phyloP scores from a whole-genome alignment of 352 stramenopile species.

The Pythium guiyangense region DNA sequence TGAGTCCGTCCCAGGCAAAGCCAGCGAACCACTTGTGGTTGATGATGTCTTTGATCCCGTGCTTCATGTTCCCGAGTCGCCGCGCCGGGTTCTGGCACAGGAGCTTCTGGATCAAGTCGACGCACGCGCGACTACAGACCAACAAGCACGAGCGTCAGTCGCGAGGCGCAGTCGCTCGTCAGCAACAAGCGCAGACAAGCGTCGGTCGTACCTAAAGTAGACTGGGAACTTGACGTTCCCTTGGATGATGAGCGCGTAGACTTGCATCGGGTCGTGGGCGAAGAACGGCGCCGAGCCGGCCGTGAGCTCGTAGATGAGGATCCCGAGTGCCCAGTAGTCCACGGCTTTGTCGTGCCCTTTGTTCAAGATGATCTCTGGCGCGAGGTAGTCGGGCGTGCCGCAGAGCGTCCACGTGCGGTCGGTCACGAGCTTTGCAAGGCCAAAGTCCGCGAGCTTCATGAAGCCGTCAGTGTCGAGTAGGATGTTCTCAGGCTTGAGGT shows the following conservation, averaged over 20 bases:
- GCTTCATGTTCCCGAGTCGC: conserved; percentile 78
- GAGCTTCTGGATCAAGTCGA: conserved; percentile 88
- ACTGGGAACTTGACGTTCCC: conserved; percentile 83
- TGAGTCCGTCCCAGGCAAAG: conserved; percentile 62
- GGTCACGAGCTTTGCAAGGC: conserved; percentile 87
- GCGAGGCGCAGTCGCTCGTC: neutral
- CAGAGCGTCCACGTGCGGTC: conserved; percentile 89
- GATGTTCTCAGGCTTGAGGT: conserved; percentile 96
- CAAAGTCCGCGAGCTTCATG: conserved; percentile 91
- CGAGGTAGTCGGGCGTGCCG: conserved; percentile 66
- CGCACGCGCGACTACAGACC: conserved; percentile 42
- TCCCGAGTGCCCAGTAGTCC: conserved; percentile 89
- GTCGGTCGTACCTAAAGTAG: conserved; percentile 57
- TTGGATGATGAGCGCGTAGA: conserved; percentile 90
- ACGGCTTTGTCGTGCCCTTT: conserved; percentile 88
- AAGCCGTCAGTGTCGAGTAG: conserved; percentile 88
- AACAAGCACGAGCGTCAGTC: neutral
- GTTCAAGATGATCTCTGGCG: conserved; percentile 91
- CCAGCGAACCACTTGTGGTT: conserved; percentile 80
- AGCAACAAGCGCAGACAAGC: neutral
- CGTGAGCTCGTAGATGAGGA: conserved; percentile 90
- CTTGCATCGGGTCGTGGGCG: conserved; percentile 88
- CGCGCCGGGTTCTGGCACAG: conserved; percentile 72
- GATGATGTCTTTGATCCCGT: conserved; percentile 82
- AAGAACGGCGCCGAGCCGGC: conserved; percentile 85